phyloP scores from a whole-genome alignment of 2,329 filamentous ascomycete species.

The Fusarium musae region DNA sequence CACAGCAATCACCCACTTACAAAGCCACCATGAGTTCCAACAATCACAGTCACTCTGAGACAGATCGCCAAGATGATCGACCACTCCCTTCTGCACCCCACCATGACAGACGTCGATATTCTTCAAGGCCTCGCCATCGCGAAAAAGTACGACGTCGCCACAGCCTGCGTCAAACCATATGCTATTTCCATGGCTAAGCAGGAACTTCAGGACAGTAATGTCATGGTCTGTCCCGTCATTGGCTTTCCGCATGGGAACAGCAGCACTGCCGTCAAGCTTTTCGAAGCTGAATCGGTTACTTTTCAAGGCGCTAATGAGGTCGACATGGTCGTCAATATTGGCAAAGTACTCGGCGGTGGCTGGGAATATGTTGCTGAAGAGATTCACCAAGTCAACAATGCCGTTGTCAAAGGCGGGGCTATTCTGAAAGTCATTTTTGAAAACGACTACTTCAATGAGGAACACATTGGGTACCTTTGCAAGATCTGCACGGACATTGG shows the following conservation, averaged over 20 bases:
- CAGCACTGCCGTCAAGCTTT: conserved; percentile 63
- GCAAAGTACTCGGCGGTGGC: conserved; percentile 65
- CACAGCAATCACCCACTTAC: no score
- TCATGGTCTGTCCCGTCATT: conserved; percentile 67
- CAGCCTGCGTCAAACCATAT: conserved; percentile 70
- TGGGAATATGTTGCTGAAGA: conserved; percentile 67
- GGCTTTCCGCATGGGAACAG: conserved; percentile 71
- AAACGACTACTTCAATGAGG: conserved; percentile 64
- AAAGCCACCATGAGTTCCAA: background rate
- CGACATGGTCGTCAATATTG: conserved; percentile 71
- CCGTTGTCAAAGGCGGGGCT: conserved; percentile 56
- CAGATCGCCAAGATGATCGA: conserved; percentile 67
- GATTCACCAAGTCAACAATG: conserved; percentile 61
- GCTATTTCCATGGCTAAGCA: conserved; percentile 59
- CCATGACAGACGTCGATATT: conserved; percentile 67
- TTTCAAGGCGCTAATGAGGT: conserved; percentile 63
- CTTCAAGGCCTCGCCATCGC: conserved; percentile 59
- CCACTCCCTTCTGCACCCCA: conserved; percentile 70
- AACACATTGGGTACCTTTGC: conserved; percentile 64
- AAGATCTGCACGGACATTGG: conserved; percentile 62
- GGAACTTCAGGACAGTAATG: conserved; percentile 59
- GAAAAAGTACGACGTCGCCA: conserved; percentile 60
- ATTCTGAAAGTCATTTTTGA: conserved; percentile 72
- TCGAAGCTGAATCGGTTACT: conserved; percentile 61
- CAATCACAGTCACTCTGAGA: conserved; percentile 54